phyloP scores from a whole-genome alignment of 176 grass and related monocot genomes.

The Raddia guianensis region DNA sequence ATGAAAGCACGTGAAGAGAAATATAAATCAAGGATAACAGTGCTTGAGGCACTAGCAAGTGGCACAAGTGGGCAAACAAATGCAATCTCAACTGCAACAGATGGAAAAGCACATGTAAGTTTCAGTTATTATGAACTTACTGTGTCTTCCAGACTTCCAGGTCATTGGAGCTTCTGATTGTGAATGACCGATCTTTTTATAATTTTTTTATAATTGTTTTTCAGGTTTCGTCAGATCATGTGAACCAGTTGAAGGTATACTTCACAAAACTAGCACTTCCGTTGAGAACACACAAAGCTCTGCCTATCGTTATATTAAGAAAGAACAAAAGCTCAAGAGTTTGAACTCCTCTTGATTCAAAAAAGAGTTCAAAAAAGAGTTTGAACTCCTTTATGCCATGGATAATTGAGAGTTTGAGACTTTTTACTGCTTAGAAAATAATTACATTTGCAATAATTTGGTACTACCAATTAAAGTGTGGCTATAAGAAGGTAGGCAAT shows the following conservation, averaged over 20 bases:
- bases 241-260: conserved; percentile 52
- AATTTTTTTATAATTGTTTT: conserved; percentile 19
- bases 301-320: background rate
- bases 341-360: background rate
- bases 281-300: background rate
- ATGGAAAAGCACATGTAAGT: conserved; percentile 54
- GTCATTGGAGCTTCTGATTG: conserved; percentile 4
- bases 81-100: conserved; percentile 37
- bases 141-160: conserved; percentile 8
- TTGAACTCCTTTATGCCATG: background rate
- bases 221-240: conserved; percentile 40
- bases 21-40: conserved; percentile 75
- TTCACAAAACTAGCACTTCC: background rate
- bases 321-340: background rate
- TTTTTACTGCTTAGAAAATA: background rate
- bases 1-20: conserved; percentile 82
- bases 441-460: background rate
- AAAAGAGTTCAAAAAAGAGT: background rate
- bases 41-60: conserved; percentile 60
- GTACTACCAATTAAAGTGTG: background rate
- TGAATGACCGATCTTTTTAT: conserved; percentile 8
- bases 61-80: conserved; percentile 45
- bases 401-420: conserved; percentile 13
- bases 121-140: background rate
- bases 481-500: background rate